These are phyloP conservation scores for Pleurotus giganteus DNA, from an alignment of 768 basidiomycete genomes.

Conservation along the genomic window DNA sequence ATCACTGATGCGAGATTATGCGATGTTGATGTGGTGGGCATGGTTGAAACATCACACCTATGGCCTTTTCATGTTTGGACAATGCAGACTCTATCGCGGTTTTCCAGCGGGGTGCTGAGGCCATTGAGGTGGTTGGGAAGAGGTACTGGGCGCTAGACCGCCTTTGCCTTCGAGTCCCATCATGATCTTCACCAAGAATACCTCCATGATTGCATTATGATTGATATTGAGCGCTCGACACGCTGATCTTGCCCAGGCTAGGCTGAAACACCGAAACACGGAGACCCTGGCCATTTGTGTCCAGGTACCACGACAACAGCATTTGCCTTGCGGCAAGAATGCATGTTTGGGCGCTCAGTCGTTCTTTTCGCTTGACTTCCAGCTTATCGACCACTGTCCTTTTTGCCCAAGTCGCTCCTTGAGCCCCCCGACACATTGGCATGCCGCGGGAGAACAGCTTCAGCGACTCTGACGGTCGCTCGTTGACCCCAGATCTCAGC, in stretches of 20 bases:
- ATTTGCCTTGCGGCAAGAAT: no score
- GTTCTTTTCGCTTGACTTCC: not conserved
- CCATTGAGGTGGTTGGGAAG: constrained; percentile 10
- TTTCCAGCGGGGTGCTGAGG: constrained; percentile 44
- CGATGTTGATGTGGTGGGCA: not conserved
- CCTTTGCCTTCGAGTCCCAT: not conserved
- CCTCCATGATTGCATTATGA: no score
- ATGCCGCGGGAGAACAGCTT: constrained; percentile 73
- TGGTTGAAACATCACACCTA: constrained; percentile 27
- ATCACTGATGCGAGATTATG: constrained; percentile 37
- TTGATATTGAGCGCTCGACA: no score
- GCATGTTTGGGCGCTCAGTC: no score
- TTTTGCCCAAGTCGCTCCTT: not conserved
- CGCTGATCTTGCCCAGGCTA: no score
- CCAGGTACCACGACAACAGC: no score
- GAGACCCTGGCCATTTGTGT: no score
- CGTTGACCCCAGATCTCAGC: constrained; percentile 62
- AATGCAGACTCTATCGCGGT: constrained; percentile 41
- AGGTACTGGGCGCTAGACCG: not conserved
- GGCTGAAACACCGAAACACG: no score
- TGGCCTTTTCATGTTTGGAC: constrained; percentile 33
- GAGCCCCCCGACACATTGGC: not conserved
- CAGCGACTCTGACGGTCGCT: constrained; percentile 63
- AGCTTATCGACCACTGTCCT: not conserved
- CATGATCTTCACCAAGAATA: no score